phyloP scores from a whole-genome alignment of 2,329 filamentous ascomycete genomes.

The Ophiostoma ulmi region DNA sequence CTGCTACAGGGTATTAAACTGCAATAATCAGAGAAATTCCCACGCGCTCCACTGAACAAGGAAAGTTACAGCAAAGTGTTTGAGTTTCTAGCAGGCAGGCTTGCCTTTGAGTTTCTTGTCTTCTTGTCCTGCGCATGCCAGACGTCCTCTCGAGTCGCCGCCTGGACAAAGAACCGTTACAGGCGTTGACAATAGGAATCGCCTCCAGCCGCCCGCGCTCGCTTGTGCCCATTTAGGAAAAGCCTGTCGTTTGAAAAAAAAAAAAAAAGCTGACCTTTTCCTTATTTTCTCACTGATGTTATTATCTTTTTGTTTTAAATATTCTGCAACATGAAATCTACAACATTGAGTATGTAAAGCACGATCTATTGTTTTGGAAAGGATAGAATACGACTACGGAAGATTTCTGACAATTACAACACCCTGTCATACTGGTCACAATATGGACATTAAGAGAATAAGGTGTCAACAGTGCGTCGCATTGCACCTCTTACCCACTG shows the following conservation, averaged over 20 bases:
- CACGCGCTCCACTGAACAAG: neutral
- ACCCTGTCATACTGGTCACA: neutral
- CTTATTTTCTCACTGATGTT: neutral
- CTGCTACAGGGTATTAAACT: neutral
- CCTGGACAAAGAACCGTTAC: neutral
- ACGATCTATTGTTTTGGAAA: neutral
- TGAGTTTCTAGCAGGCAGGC: neutral
- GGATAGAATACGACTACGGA: neutral
- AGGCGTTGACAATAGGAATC: neutral
- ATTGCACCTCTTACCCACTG: conserved; percentile 7
- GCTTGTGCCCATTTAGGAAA: neutral
- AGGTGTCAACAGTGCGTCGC: neutral
- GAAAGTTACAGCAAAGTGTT: neutral
- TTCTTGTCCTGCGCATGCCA: too few species aligned
- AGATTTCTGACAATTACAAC: neutral
- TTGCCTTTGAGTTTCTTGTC: neutral
- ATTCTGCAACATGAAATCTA: neutral
- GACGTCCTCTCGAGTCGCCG: too few species aligned
- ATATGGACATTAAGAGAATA: neutral
- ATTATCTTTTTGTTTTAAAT: neutral
- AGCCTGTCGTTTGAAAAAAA: neutral
- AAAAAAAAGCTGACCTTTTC: neutral
- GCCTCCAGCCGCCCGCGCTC: neutral
- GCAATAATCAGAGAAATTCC: neutral
- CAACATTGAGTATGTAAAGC: neutral